These are phyloP conservation scores for Amaranthus cruentus DNA, from an alignment of 148 eudicot genomes.

Conservation along the genomic window DNA sequence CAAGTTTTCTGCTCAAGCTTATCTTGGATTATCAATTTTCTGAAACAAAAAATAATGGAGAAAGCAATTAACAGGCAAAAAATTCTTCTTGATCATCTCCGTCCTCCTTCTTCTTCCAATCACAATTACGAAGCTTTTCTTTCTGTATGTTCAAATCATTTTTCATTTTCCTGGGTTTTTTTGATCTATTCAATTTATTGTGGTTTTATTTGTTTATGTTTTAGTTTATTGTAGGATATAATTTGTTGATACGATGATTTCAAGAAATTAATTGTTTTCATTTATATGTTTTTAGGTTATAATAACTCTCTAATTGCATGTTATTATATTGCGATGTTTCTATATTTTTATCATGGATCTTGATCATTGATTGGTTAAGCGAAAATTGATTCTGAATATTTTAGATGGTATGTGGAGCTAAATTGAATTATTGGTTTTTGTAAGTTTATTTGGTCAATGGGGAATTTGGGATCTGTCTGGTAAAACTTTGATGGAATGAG, in stretches of 20 bases:
- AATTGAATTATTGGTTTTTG: background rate
- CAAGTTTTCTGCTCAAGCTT: too few relatives aligned
- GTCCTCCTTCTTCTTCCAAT: conserved; percentile 36
- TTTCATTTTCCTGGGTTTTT: background rate
- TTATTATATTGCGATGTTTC: too few relatives aligned
- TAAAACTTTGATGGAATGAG: background rate
- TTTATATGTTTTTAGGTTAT: too few relatives aligned
- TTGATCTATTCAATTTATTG: background rate
- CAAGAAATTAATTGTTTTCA: too few relatives aligned
- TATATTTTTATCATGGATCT: too few relatives aligned
- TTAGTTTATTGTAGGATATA: background rate
- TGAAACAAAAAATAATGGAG: conserved; percentile 24
- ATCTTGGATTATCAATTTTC: too few relatives aligned
- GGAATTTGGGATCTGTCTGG: background rate
- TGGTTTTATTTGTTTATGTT: background rate
- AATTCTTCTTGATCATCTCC: conserved; percentile 43
- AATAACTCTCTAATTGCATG: too few relatives aligned
- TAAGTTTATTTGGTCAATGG: background rate
- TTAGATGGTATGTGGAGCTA: background rate
- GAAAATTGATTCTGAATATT: too few relatives aligned
- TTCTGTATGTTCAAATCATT: conserved; percentile 23
- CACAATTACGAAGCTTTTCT: conserved; percentile 33
- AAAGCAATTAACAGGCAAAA: conserved; percentile 43
- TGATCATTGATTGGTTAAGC: too few relatives aligned
- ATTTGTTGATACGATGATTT: background rate